A percentile compares a stretch with the other conserved stretches of the same genome.
These are phyloP conservation scores for Leptographium galeiforme DNA, from an alignment of 2,329 filamentous ascomycete species.

Conservation along the genomic window DNA sequence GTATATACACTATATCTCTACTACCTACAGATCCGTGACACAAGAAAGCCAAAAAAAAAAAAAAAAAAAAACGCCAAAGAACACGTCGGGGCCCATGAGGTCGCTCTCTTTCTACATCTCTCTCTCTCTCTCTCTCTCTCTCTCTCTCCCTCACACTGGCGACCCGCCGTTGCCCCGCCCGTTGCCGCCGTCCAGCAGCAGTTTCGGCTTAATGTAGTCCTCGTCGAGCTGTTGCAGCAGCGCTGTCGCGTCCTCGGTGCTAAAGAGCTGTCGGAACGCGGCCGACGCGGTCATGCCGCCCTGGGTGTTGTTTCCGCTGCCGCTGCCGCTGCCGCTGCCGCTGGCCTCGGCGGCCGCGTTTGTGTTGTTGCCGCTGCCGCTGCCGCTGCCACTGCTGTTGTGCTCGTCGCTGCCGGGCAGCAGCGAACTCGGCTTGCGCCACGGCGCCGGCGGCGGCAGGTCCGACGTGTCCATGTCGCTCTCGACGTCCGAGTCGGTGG, in stretches of 20 bases:
- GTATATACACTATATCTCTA: too few relatives aligned
- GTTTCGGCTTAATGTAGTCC: slow-evolving; percentile 24
- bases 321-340: neutral
- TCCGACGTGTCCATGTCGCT: slow-evolving; percentile 55
- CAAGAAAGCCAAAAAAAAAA: too few relatives aligned
- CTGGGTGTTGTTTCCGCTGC: too few relatives aligned
- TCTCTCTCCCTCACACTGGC: slow-evolving; percentile 2
- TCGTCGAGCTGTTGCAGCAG: slow-evolving; percentile 90
- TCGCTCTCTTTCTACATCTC: too few relatives aligned
- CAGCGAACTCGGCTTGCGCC: slow-evolving; percentile 25
- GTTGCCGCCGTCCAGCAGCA: slow-evolving; percentile 14
- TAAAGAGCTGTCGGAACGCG: slow-evolving; percentile 69
- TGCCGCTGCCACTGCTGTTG: slow-evolving; percentile 10
- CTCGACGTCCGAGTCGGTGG: slow-evolving; percentile 45
- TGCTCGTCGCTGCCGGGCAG: slow-evolving; percentile 12
- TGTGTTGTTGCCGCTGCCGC: slow-evolving; percentile 13
- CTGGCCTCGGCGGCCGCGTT: slow-evolving; percentile 10
- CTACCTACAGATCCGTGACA: too few relatives aligned
- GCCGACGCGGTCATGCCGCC: slow-evolving; percentile 53
- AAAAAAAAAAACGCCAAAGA: too few relatives aligned
- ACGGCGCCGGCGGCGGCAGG: slow-evolving; percentile 45
- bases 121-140: too few relatives aligned
- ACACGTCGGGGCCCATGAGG: too few relatives aligned
- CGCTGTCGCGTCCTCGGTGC: slow-evolving; percentile 75
- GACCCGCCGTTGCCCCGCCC: slow-evolving; percentile 10